Evolutionary conservation across 306 rosid genomes (phyloP).

Genomic region (Cucumis melo): DNA sequence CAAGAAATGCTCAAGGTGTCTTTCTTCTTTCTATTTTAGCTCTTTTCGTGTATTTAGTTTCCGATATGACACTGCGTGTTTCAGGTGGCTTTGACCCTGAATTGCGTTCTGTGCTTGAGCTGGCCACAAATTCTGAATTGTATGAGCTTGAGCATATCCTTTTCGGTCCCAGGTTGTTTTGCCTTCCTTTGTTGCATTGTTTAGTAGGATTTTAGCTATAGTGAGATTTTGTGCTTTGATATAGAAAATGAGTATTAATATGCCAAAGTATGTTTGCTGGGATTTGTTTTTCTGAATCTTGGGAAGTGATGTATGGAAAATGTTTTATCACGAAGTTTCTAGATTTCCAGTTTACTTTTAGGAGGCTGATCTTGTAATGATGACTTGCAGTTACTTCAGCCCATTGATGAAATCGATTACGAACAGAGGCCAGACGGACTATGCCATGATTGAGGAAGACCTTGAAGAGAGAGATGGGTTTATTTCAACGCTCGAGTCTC

Average conservation of each 20-base stretch:
- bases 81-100: constrained; percentile 56
- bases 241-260: not conserved
- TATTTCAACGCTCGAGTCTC: constrained; percentile 56
- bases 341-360: not conserved
- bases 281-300: not conserved
- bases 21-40: not conserved
- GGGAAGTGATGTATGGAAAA: not conserved
- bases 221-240: not conserved
- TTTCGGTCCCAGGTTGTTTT: constrained; percentile 58
- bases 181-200: not conserved
- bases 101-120: constrained; percentile 65
- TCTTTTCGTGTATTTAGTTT: constrained; percentile 1
- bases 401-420: constrained; percentile 78
- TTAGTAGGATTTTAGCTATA: not conserved
- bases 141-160: constrained; percentile 73
- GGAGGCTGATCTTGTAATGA: constrained; percentile 7
- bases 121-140: constrained; percentile 66
- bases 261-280: not conserved
- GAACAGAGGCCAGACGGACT: constrained; percentile 33
- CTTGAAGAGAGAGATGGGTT: constrained; percentile 58
- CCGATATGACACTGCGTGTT: not conserved
- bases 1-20: constrained; percentile 29
- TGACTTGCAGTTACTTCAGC: constrained; percentile 66
- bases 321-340: not conserved
- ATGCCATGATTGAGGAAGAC: constrained; percentile 57